Evolutionary conservation across 768 basidiomycete genomes (phyloP).

Genomic region (Gloeopeniophorella convolvens): DNA sequence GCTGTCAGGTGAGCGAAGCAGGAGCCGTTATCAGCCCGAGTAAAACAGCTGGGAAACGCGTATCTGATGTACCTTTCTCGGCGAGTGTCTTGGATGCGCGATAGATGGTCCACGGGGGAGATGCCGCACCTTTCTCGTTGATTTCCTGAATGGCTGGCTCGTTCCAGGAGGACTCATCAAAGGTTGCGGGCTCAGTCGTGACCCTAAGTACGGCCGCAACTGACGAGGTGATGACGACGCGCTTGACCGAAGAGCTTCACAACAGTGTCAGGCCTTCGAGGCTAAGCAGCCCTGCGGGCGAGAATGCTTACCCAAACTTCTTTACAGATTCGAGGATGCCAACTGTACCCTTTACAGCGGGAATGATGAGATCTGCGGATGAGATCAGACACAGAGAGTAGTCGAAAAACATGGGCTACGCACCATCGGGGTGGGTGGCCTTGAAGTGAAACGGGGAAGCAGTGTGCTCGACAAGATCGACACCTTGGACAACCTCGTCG

Average conservation of each 20-base stretch:
- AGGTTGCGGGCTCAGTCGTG: not conserved
- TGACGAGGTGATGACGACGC: conserved; percentile 40
- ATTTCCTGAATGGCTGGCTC: conserved; percentile 23
- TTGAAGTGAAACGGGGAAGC: conserved; percentile 30
- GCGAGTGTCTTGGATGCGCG: conserved; percentile 31
- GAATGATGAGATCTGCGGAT: conserved; percentile 30
- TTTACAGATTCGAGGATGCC: conserved; percentile 29
- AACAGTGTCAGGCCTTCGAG: not conserved
- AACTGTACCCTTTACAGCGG: conserved; percentile 36
- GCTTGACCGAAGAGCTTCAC: conserved; percentile 30
- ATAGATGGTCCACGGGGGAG: conserved; percentile 23
- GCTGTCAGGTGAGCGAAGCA: not conserved
- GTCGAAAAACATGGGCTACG: not conserved
- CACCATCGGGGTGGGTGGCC: conserved; percentile 21
- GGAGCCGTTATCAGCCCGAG: not conserved
- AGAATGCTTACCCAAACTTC: conserved; percentile 26
- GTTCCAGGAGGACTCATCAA: conserved; percentile 30
- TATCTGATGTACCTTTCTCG: conserved; percentile 26
- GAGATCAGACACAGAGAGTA: not conserved
- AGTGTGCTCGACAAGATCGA: conserved; percentile 34
- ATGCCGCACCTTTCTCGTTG: conserved; percentile 28
- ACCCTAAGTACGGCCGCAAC: conserved; percentile 27
- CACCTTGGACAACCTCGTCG: conserved; percentile 39
- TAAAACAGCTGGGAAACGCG: not conserved
- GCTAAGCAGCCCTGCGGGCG: not conserved